phyloP scores from a whole-genome alignment of 495 filamentous ascomycete species.

The Penicillium desertorum region DNA sequence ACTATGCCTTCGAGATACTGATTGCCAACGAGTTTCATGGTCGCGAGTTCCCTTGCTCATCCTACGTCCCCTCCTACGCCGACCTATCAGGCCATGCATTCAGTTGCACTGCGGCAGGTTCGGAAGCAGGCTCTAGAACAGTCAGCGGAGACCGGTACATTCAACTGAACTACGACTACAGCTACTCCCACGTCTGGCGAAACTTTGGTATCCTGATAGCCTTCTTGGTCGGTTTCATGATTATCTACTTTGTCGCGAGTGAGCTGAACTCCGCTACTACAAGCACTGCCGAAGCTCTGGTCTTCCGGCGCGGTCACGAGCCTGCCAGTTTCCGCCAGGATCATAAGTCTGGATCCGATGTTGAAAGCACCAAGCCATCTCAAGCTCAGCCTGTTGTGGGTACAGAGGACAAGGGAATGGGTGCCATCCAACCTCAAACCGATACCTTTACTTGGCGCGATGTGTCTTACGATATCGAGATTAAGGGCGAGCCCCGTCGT shows the following conservation, averaged over 20 bases:
- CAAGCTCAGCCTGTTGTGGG: slow-evolving; percentile 17
- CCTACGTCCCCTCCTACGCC: slow-evolving; percentile 48
- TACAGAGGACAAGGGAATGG: slow-evolving; percentile 37
- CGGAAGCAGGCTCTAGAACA: slow-evolving; percentile 41
- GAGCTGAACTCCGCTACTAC: slow-evolving; percentile 36
- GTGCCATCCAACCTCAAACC: slow-evolving; percentile 39
- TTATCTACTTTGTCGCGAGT: slow-evolving; percentile 43
- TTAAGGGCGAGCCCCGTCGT: slow-evolving; percentile 54
- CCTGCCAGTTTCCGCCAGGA: slow-evolving; percentile 32
- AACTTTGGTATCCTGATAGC: slow-evolving; percentile 65
- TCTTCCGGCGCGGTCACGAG: slow-evolving; percentile 37
- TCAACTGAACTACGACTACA: slow-evolving; percentile 51
- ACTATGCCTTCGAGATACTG: slow-evolving; percentile 45
- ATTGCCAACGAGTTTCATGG: slow-evolving; percentile 60
- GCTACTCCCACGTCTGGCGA: slow-evolving; percentile 58
- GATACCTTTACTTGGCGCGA: slow-evolving; percentile 76
- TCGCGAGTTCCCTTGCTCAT: slow-evolving; percentile 46
- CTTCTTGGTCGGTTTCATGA: slow-evolving; percentile 58
- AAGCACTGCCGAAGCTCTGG: slow-evolving; percentile 35
- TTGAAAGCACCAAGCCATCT: slow-evolving; percentile 33
- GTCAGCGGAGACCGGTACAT: slow-evolving; percentile 54
- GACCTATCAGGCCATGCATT: slow-evolving; percentile 36
- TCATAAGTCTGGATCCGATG: slow-evolving; percentile 45
- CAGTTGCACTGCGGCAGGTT: slow-evolving; percentile 51
- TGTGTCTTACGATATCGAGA: slow-evolving; percentile 68